phyloP scores from a whole-genome alignment of 2,329 filamentous ascomycete genomes.

The Gliomastix tumulicola region DNA sequence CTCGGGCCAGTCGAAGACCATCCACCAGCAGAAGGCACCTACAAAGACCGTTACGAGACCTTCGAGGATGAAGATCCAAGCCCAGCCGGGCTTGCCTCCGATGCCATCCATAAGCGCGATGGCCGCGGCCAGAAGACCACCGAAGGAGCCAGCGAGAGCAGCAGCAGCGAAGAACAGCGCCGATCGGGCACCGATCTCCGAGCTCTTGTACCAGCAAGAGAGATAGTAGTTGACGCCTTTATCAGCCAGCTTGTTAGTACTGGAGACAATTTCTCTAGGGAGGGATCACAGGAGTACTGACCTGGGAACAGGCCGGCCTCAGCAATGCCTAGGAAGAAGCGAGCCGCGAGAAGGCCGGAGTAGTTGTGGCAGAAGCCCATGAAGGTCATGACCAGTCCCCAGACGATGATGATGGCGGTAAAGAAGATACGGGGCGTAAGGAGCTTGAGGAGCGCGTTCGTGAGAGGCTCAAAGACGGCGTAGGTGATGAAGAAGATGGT shows the following conservation, averaged over 20 bases:
- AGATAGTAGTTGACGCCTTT: neutral
- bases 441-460: conserved; percentile 48
- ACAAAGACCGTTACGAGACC: conserved; percentile 40
- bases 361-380: conserved; percentile 44
- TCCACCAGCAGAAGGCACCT: conserved; percentile 48
- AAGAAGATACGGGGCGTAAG: conserved; percentile 44
- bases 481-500: conserved; percentile 47
- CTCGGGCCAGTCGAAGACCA: conserved; percentile 52
- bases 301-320: conserved; percentile 57
- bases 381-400: conserved; percentile 37
- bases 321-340: conserved; percentile 38
- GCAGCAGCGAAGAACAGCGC: conserved; percentile 52
- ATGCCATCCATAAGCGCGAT: conserved; percentile 50
- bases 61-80: conserved; percentile 75
- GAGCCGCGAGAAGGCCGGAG: conserved; percentile 36
- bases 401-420: conserved; percentile 44
- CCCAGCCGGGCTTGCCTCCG: conserved; percentile 54
- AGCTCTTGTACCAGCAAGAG: conserved; percentile 42
- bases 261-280: too few species aligned
- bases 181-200: conserved; percentile 55
- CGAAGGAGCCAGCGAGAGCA: conserved; percentile 54
- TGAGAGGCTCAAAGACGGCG: conserved; percentile 44
- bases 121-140: conserved; percentile 51
- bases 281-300: too few species aligned
- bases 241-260: conserved; percentile 41